These are phyloP conservation scores for Neonectria neomacrospora DNA, from an alignment of 2,329 filamentous ascomycete genomes.

Conservation along the genomic window DNA sequence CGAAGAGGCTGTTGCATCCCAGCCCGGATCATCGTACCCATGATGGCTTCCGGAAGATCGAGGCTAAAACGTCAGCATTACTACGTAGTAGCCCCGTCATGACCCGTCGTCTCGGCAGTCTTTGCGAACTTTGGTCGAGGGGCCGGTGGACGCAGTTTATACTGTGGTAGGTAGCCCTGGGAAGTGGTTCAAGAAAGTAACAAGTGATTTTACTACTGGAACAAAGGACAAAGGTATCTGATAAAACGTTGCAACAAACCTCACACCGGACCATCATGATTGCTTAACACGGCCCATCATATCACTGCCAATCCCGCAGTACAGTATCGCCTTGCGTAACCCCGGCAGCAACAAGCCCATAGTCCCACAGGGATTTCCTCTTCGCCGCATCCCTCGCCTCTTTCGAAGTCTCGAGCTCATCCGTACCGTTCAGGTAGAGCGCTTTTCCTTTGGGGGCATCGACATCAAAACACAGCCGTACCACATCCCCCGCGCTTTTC, in stretches of 20 bases:
- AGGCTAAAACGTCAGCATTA: background rate
- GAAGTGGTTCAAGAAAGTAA: background rate
- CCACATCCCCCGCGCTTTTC: conserved; percentile 49
- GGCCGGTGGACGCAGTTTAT: background rate
- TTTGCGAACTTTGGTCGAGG: background rate
- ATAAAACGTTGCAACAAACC: background rate
- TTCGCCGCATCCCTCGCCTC: conserved; percentile 48
- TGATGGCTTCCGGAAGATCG: background rate
- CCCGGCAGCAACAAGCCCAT: conserved; percentile 41
- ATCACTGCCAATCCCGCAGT: conserved; percentile 44
- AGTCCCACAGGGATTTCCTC: conserved; percentile 48
- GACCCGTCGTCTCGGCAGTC: conserved; percentile 1
- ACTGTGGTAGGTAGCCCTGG: background rate
- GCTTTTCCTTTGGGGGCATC: conserved; percentile 42
- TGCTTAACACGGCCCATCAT: background rate
- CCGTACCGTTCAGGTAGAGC: conserved; percentile 50
- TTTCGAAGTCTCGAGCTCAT: conserved; percentile 41
- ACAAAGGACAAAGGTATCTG: conserved; percentile 2
- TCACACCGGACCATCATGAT: background rate
- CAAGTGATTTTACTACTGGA: background rate
- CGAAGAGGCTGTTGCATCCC: background rate
- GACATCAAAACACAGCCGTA: conserved; percentile 47
- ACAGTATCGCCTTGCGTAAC: conserved; percentile 43
- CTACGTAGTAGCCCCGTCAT: conserved; percentile 8
- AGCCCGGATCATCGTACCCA: background rate